Evolutionary conservation across 768 basidiomycete species (phyloP).

Genomic region (Exsudoporus frostii): DNA sequence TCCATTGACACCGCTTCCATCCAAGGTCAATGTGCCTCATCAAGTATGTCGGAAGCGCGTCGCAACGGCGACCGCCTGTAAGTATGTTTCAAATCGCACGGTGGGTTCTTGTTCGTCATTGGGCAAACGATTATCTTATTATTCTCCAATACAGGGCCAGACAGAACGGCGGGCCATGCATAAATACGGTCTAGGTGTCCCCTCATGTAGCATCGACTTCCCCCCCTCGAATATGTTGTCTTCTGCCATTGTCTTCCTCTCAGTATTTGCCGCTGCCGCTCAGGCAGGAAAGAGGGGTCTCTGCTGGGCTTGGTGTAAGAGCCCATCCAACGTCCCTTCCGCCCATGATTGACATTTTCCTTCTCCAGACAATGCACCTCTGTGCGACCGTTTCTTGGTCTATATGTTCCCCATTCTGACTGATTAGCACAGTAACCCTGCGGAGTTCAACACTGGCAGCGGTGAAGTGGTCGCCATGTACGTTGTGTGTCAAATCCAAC

Average conservation of each 20-base stretch:
- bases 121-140: background rate
- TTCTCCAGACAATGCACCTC: slow-evolving; percentile 24
- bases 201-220: background rate
- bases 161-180: background rate
- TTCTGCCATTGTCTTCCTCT: slow-evolving; percentile 13
- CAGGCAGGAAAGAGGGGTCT: slow-evolving; percentile 39
- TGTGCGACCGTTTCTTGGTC: slow-evolving; percentile 19
- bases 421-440: slow-evolving; percentile 22
- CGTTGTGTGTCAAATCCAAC: background rate
- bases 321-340: background rate
- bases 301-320: slow-evolving; percentile 35
- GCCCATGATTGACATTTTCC: background rate
- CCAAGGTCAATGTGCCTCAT: background rate
- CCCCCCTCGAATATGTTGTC: slow-evolving; percentile 14
- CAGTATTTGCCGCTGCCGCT: slow-evolving; percentile 14
- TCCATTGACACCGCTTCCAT: slow-evolving; percentile 2
- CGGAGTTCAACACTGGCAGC: slow-evolving; percentile 26
- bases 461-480: slow-evolving; percentile 36
- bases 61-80: background rate
- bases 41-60: background rate
- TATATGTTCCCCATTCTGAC: background rate
- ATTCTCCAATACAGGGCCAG: background rate
- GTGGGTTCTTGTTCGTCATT: background rate
- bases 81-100: background rate
- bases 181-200: background rate